Base-by-base conservation (phyloP, 108 stramenopile genomes). In the Cylindrotheca fusiformis region DNA sequence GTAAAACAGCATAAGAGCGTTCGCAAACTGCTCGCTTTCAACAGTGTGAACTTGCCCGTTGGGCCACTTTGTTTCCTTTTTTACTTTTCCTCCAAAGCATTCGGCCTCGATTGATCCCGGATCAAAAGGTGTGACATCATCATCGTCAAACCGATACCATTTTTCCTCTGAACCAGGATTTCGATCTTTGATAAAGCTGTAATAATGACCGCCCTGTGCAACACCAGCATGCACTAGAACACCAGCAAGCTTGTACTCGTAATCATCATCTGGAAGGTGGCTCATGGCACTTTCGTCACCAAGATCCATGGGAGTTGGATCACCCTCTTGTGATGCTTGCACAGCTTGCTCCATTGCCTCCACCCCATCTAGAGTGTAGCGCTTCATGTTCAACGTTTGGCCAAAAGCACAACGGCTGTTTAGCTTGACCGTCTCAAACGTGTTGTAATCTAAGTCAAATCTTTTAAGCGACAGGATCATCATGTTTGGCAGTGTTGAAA, bases 381-480 rank as follows among this genome's bases (percentile, higher is more conserved):
- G 87, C 65, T 96, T 96, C 86, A 99, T 79, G 55, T 99, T 97
- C 52, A 99, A 72, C 10, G 82, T 82, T 67, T 93, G 80, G 46
- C 91, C 96, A 63, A 99, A 99, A 30, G 91, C 93, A 60, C 92
- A 93, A 18, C 95, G 85, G 65, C 90, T 93, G 64, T 99, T 99
- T 52, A 99, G 63, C 70, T 99, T 99, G 25, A 99, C 98, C n/a
- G 98, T 99, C 68, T 99, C 98, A 62, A 97, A 99, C 14, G 96
- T 99, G 47, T 76, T 95, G 72, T 90, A 99, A 64, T 99, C 98
- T 63, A 99, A 79, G 71, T 99, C 98, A 55, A 99, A 99, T 14
- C 98, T 81, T 79, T 99, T 99, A 69, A 99, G 70, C 41, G 95
- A 96, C 45, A 99, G 69, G 14, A 97, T 81, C 33, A 99, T 74